These are phyloP conservation scores for Elymus sibiricus DNA, from an alignment of 176 grass and related monocot genomes.

Conservation along the genomic window DNA sequence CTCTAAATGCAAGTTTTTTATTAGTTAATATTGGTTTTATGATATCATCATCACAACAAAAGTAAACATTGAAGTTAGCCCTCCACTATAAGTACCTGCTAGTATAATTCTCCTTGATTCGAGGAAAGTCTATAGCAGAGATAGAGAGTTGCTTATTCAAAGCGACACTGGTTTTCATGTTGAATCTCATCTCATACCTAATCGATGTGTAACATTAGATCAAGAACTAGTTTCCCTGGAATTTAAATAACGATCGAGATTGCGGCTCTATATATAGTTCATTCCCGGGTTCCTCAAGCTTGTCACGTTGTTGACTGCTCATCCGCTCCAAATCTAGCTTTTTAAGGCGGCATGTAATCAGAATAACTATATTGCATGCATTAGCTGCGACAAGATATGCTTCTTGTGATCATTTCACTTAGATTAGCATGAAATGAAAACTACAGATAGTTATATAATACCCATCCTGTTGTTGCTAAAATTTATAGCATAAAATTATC, in stretches of 20 bases:
- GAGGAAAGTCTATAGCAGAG: constrained; percentile 85
- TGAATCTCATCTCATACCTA: too few species aligned
- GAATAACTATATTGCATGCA: constrained; percentile 76
- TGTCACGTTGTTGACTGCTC: constrained; percentile 48
- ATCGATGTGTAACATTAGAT: not conserved
- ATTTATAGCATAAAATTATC: too few species aligned
- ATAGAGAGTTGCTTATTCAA: constrained; percentile 79
- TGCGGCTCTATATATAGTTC: constrained; percentile 42
- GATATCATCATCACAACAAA: not conserved
- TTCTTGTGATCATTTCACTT: not conserved
- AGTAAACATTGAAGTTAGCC: not conserved
- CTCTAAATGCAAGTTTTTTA: not conserved
- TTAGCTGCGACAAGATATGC: constrained; percentile 51
- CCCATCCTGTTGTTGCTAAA: too few species aligned
- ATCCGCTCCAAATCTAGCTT: constrained; percentile 80
- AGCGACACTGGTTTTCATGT: constrained; percentile 10
- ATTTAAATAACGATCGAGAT: not conserved
- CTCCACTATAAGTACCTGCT: constrained; percentile 46
- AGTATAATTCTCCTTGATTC: constrained; percentile 82
- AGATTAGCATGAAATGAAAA: not conserved
- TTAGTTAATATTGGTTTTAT: not conserved
- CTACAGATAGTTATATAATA: not conserved
- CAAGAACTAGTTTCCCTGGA: constrained; percentile 2
- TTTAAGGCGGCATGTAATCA: constrained; percentile 70
- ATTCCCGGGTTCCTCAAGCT: constrained; percentile 67